These are phyloP conservation scores for Rhynchospora breviuscula DNA, from an alignment of 176 grass and related monocot species.

Conservation along the genomic window DNA sequence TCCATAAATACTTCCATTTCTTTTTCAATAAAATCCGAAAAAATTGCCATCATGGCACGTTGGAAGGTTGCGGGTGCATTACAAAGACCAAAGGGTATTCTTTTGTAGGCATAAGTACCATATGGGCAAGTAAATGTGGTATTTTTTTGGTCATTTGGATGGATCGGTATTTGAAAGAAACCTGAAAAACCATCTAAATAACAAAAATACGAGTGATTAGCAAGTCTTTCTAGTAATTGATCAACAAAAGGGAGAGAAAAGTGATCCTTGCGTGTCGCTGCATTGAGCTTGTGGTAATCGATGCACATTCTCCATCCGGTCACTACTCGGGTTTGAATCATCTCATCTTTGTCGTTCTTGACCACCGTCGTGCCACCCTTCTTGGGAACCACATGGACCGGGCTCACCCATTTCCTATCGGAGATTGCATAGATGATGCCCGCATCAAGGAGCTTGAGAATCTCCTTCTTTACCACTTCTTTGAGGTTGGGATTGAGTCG, in stretches of 20 bases:
- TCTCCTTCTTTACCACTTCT: slow-evolving; percentile 3
- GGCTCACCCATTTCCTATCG: background rate
- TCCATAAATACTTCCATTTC: background rate
- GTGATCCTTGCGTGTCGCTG: background rate
- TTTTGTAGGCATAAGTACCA: background rate
- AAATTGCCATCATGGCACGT: background rate
- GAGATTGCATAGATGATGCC: slow-evolving; percentile 7
- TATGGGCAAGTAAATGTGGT: slow-evolving; percentile 5
- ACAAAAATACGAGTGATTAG: background rate
- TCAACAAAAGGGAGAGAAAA: background rate
- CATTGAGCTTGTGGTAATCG: background rate
- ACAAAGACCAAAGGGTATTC: background rate
- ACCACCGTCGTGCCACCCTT: background rate
- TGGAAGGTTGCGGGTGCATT: background rate
- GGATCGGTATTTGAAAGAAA: background rate
- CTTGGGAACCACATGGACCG: background rate
- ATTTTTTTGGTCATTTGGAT: background rate
- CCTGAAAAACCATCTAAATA: no score
- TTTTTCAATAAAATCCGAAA: background rate
- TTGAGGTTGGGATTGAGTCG: background rate
- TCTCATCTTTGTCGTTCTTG: background rate
- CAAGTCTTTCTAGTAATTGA: slow-evolving; percentile 1
- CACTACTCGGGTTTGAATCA: background rate
- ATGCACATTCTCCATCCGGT: background rate
- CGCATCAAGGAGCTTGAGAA: background rate